Base-by-base conservation (phyloP, 2,329 filamentous ascomycete species). In the Madurella mycetomatis region DNA sequence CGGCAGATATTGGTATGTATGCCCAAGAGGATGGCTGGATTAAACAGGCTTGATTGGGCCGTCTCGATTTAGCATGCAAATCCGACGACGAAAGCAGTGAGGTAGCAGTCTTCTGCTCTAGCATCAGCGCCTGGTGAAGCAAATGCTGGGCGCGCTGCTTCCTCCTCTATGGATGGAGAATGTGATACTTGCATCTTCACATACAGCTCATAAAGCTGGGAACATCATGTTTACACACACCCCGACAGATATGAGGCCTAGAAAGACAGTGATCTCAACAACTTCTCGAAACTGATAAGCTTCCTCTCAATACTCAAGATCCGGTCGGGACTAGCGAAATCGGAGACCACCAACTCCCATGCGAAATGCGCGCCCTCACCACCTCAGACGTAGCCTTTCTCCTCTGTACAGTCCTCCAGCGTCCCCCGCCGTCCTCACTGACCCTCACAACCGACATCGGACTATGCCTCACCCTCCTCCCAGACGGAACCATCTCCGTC, bases 331-430 rank as follows among this genome's bases (percentile, higher is more conserved):
- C 25, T 25, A 25, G 3, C 25, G 25, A 3, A 7, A 25, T 25
- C 25, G 7, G 7, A 25, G 25, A 7, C 4, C 25, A 3, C 25
- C 4, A 25, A 4, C 25, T 7, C 4, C 34, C 30, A 42, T 30
- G 49, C 41, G 58, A 45, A 18, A 56, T 56, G 54, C 53, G 44
- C 46, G 40, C 18, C 40, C 51, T 60, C 12, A 58, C 56, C 3
- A 56, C 51, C 2, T 55, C 58, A 18, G 58, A 60, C 49, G 41
- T 58, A 9, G 56, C 58, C 31, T 60, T 60, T 17, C 53, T 60
- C 25, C 56, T 60, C 34, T 60, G 58, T 51, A 58, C 58, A 13
- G 49, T 48, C 39, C 12, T 49, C 45, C 9, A 5, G 40, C 15
- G n/a, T 41, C n/a, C 42, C 30, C 44, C 51, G 4, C 25, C 15